phyloP scores from a whole-genome alignment of 805 yeast genomes.

The Yarrowia sp. region DNA sequence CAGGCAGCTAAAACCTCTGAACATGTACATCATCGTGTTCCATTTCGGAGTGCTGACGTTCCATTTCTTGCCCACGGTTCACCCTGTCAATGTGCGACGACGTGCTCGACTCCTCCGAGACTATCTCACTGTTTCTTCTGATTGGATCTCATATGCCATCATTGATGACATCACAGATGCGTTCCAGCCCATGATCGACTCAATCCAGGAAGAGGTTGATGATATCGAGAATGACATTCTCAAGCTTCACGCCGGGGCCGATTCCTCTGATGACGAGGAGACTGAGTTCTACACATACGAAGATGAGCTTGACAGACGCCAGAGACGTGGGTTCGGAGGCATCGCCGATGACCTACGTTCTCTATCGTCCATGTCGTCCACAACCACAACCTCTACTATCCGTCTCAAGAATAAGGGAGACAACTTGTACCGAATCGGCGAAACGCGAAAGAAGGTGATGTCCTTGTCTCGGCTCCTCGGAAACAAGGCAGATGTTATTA shows the following conservation, averaged over 20 bases:
- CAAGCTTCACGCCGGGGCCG: slow-evolving; percentile 77
- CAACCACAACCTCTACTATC: slow-evolving; percentile 46
- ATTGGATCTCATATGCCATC: slow-evolving; percentile 96
- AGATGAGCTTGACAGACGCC: slow-evolving; percentile 39
- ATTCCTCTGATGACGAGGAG: slow-evolving; percentile 53
- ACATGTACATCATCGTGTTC: slow-evolving; percentile 92
- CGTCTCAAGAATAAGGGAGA: slow-evolving; percentile 73
- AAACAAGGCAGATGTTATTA: slow-evolving; percentile 96
- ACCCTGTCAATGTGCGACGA: slow-evolving; percentile 93
- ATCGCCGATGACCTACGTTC: slow-evolving; percentile 41
- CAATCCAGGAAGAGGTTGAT: slow-evolving; percentile 93
- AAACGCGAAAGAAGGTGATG: slow-evolving; percentile 94
- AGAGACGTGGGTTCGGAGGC: not conserved
- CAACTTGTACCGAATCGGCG: slow-evolving; percentile 93
- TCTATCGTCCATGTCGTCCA: slow-evolving; percentile 46
- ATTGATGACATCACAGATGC: slow-evolving; percentile 98
- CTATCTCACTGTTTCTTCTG: slow-evolving; percentile 87
- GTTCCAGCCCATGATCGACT: slow-evolving; percentile 93
- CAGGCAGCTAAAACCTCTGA: slow-evolving; percentile 78
- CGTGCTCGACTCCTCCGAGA: slow-evolving; percentile 88
- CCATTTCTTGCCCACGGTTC: slow-evolving; percentile 94
- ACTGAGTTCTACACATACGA: slow-evolving; percentile 50
- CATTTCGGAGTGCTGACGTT: slow-evolving; percentile 89
- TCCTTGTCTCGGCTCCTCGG: slow-evolving; percentile 82
- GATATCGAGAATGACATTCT: slow-evolving; percentile 92